Evolutionary conservation across 179 eudicot species (phyloP), one percentile per base, ranked within the genome.

Genomic region (Silene vulgaris): DNA sequence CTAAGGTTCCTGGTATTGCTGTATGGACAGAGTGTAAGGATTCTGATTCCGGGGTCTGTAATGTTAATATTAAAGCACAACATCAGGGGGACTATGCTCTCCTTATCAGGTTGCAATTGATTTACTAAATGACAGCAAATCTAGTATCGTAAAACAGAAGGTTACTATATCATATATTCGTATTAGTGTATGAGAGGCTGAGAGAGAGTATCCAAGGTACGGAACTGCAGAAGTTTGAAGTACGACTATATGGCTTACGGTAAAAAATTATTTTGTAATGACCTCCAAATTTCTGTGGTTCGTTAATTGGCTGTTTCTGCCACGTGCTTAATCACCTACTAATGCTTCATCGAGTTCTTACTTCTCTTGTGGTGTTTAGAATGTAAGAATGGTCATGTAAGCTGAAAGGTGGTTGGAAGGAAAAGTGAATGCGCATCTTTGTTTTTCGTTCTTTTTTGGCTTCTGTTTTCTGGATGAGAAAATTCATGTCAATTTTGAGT

Each of bases 321-420:
- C 52, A 8, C 26, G 69, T 54, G 43, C 28, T 19, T 29, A 21
- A 56, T 20, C 13, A 54, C 65, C 14, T 13, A 54, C 17, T 16
- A 35, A 26, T 59, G 68, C 19, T 67, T 30, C 20, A 9, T 37
- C 59, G 43, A 57, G 61, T 76, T 8, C 29, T 48, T 12, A 19
- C 3, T 45, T 43, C 50, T 43, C 50, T 43, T n/a, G 60, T 16
- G 60, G 60, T 54, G 60, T 54, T 54, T 54, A 54, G 60, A 16
- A n/a, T 54, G n/a, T 54, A 54, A 13, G 60, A n/a, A 54, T 54
- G 60, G 60, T 54, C 60, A 54, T 54, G 60, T 16, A 54, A 54
- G 17, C 20, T 54, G 60, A 54, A 43, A 54, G 60, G 60, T 54
- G 60, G 60, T 54, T 54, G 60, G 19, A 16, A 54, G 20, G 60